phyloP scores from a whole-genome alignment of 2,329 filamentous ascomycete genomes.

The Orbilia blumenaviensis region DNA sequence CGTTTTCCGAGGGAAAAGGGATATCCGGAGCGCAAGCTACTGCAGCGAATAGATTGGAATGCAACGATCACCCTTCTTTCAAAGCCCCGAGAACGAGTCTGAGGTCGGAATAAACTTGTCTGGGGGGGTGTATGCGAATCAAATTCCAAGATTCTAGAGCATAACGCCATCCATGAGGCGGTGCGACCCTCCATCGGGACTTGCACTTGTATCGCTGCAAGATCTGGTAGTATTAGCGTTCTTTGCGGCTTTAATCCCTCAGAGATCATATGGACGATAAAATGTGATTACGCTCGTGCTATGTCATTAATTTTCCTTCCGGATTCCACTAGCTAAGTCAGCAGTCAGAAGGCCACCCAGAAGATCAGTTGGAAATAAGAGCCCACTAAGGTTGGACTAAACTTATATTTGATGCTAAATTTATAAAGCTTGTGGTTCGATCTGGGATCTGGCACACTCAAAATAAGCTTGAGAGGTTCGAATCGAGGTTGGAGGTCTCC shows the following conservation, averaged over 20 bases:
- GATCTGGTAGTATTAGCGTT: slow-evolving; percentile 48
- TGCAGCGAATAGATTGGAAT: slow-evolving; percentile 39
- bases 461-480: slow-evolving; percentile 22
- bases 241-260: slow-evolving; percentile 13
- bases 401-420: slow-evolving; percentile 31
- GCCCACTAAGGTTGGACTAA: slow-evolving; percentile 8
- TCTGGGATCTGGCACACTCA: slow-evolving; percentile 30
- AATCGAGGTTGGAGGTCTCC: no score
- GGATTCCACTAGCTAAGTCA: slow-evolving; percentile 27
- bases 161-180: slow-evolving; percentile 51
- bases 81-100: background rate
- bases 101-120: slow-evolving; percentile 46
- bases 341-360: slow-evolving; percentile 36
- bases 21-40: background rate
- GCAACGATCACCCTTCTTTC: slow-evolving; percentile 38
- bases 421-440: slow-evolving; percentile 27
- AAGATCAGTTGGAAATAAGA: slow-evolving; percentile 34
- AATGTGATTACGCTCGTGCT: slow-evolving; percentile 52
- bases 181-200: slow-evolving; percentile 34
- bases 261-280: slow-evolving; percentile 44
- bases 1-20: background rate
- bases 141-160: slow-evolving; percentile 29
- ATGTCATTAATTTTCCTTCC: slow-evolving; percentile 44
- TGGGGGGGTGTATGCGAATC: slow-evolving; percentile 42
- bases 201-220: slow-evolving; percentile 26